A percentile compares a stretch with the other conserved stretches of the same genome.
These are phyloP conservation scores for Termitomyces bulborhizus DNA, from an alignment of 768 basidiomycete species.

Conservation along the genomic window DNA sequence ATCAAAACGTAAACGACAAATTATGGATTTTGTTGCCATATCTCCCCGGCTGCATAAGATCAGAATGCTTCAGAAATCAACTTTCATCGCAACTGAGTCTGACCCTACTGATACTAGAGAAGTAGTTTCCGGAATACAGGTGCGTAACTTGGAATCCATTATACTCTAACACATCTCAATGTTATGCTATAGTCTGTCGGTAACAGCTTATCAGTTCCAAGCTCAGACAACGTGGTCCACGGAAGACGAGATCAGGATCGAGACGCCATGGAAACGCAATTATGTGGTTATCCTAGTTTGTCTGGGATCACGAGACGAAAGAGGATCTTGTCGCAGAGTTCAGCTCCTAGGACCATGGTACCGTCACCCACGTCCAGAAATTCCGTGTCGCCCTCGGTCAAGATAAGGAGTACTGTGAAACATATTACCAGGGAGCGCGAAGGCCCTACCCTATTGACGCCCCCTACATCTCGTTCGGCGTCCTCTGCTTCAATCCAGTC, in stretches of 20 bases:
- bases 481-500: background rate
- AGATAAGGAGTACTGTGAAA: background rate
- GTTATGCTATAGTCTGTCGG: background rate
- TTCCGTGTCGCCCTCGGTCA: too few relatives aligned
- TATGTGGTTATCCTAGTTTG: background rate
- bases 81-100: background rate
- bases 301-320: too few relatives aligned
- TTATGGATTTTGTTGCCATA: slow-evolving; percentile 12
- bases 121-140: background rate
- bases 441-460: background rate
- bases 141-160: background rate
- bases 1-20: slow-evolving; percentile 11
- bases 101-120: background rate
- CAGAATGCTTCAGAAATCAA: background rate
- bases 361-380: background rate
- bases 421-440: background rate
- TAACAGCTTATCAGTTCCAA: background rate
- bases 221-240: background rate
- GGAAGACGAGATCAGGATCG: background rate
- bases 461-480: background rate
- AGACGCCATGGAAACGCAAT: background rate
- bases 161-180: background rate
- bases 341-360: background rate
- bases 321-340: background rate
- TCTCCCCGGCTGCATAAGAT: background rate